A percentile compares a stretch with the other conserved stretches of the same genome.
phyloP scores from a whole-genome alignment of 2,329 filamentous ascomycete species.

The Calonectria leucothoes region DNA sequence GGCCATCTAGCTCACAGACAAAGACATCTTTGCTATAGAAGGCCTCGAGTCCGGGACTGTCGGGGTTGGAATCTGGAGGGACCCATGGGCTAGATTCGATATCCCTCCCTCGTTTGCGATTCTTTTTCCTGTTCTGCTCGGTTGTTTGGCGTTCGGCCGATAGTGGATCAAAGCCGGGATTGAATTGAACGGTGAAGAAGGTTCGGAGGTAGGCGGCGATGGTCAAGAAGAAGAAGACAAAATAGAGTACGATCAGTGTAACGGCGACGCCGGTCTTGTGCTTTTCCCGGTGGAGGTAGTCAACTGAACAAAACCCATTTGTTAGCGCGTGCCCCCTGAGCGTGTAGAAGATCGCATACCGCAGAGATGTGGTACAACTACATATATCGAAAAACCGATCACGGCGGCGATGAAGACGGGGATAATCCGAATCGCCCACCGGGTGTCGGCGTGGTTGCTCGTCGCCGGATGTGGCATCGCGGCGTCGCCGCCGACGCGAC shows the following conservation, averaged over 20 bases:
- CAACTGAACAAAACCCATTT: conserved; percentile 55
- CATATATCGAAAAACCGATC: conserved; percentile 78
- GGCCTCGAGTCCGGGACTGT: conserved; percentile 75
- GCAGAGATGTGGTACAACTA: conserved; percentile 74
- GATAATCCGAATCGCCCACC: conserved; percentile 66
- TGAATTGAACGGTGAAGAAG: conserved; percentile 72
- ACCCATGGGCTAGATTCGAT: conserved; percentile 46
- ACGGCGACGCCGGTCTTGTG: conserved; percentile 69
- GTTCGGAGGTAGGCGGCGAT: conserved; percentile 77
- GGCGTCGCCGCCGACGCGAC: conserved; percentile 40
- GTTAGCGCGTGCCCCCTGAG: conserved; percentile 11
- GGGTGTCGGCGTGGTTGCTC: conserved; percentile 44
- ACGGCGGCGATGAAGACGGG: conserved; percentile 75
- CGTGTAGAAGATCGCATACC: conserved; percentile 60
- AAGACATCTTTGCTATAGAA: conserved; percentile 90
- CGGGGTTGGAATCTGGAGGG: conserved; percentile 61
- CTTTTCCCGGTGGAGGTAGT: conserved; percentile 72
- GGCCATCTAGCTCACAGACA: conserved; percentile 83
- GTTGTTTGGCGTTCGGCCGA: conserved; percentile 50
- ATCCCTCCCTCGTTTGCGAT: conserved; percentile 37
- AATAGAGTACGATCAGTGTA: conserved; percentile 78
- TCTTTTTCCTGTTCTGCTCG: conserved; percentile 43
- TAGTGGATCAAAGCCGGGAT: conserved; percentile 80
- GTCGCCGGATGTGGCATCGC: conserved; percentile 45
- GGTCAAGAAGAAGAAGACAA: conserved; percentile 76